Conservation (phyloP, 371 early-diverging fungal species). For the Actinomucor elegans region DNA sequence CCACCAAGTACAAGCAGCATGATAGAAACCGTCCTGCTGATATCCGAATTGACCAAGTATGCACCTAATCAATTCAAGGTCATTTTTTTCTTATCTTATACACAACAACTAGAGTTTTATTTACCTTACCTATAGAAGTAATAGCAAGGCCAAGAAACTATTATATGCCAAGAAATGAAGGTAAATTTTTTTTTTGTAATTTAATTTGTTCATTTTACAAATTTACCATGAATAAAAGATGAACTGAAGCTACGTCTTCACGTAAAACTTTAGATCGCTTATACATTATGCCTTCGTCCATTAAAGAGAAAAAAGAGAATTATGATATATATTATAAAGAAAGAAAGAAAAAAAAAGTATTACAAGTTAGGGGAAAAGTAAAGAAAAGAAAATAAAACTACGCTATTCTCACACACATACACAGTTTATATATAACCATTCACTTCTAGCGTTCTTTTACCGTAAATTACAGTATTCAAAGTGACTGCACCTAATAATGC, state of each 20-base stretch:
- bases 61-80: constrained; percentile 21
- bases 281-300: constrained; percentile 27
- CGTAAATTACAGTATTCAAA: constrained; percentile 39
- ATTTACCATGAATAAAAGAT: constrained; percentile 29
- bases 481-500: constrained; percentile 30
- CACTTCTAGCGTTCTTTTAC: constrained; percentile 44
- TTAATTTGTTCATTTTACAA: not conserved
- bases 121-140: constrained; percentile 26
- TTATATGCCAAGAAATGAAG: not conserved
- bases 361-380: not conserved
- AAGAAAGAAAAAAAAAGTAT: constrained; percentile 1
- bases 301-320: constrained; percentile 1
- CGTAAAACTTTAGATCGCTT: constrained; percentile 28
- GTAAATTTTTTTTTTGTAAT: not conserved
- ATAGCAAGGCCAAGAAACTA: constrained; percentile 24
- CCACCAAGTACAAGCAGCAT: constrained; percentile 23
- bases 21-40: constrained; percentile 25
- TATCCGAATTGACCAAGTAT: constrained; percentile 32
- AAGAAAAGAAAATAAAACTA: constrained; percentile 3
- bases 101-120: not conserved
- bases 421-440: constrained; percentile 39
- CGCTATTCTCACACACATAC: not conserved
- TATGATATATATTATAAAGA: constrained; percentile 4
- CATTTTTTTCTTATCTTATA: not conserved
- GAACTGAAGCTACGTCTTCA: constrained; percentile 29